Evolutionary conservation across 345 rosid species (phyloP).

Genomic region (Gossypium stocksii): DNA sequence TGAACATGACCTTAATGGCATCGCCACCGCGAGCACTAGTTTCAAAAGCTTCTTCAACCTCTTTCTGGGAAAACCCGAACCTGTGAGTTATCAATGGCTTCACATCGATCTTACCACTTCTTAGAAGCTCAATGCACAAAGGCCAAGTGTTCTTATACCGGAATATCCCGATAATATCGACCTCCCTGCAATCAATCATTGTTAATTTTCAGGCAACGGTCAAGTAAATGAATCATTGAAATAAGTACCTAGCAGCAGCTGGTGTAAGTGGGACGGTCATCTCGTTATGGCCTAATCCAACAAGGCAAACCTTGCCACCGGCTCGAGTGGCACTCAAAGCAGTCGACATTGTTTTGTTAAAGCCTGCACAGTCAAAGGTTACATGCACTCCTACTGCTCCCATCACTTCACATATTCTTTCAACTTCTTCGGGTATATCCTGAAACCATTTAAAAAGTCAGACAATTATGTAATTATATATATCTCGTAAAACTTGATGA

Average conservation of each 20-base stretch:
- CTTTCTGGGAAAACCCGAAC: conserved; percentile 78
- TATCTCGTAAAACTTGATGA: neutral
- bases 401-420: conserved; percentile 41
- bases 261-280: conserved; percentile 53
- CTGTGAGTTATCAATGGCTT: conserved; percentile 87
- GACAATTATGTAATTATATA: neutral
- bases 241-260: conserved; percentile 55
- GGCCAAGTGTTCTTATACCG: conserved; percentile 92
- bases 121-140: conserved; percentile 64
- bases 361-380: conserved; percentile 62
- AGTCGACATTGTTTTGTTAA: conserved; percentile 54
- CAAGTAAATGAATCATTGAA: neutral
- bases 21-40: conserved; percentile 81
- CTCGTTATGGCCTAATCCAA: conserved; percentile 46
- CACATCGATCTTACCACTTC: conserved; percentile 77
- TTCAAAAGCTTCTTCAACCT: conserved; percentile 79
- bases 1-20: conserved; percentile 92
- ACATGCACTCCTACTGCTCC: conserved; percentile 37
- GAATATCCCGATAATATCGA: conserved; percentile 75
- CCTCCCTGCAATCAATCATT: conserved; percentile 48
- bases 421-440: conserved; percentile 44
- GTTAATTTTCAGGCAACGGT: neutral
- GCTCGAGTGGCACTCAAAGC: conserved; percentile 46
- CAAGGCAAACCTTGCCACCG: conserved; percentile 64
- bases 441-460: neutral